phyloP scores from a whole-genome alignment of 1,139 yeast species.

The Kurtzmaniella quercitrusa region DNA sequence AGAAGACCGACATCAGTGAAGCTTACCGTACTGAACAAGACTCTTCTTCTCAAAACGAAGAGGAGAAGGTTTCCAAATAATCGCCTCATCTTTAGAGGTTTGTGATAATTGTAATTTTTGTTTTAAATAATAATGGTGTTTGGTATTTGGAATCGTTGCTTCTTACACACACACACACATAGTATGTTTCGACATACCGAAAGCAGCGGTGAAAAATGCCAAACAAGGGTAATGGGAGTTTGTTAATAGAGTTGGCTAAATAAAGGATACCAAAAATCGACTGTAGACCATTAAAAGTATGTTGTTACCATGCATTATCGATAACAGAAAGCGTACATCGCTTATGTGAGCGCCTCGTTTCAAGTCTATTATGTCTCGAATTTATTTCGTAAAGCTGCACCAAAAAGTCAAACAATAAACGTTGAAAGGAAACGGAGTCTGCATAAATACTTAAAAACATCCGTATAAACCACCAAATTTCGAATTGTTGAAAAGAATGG shows the following conservation, averaged over 20 bases:
- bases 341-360: too few species aligned
- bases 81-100: neutral
- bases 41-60: slow-evolving; percentile 2
- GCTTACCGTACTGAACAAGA: slow-evolving; percentile 12
- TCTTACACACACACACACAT: slow-evolving; percentile 5
- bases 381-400: too few species aligned
- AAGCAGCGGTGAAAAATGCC: neutral
- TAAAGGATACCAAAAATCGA: neutral
- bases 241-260: neutral
- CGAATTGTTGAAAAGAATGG: too few species aligned
- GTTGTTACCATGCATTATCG: too few species aligned
- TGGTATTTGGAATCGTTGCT: neutral
- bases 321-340: too few species aligned
- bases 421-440: too few species aligned
- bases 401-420: too few species aligned
- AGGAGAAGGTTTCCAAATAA: neutral
- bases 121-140: neutral
- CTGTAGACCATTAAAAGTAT: too few species aligned
- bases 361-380: too few species aligned
- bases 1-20: slow-evolving; percentile 19
- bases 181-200: neutral
- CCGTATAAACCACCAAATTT: too few species aligned
- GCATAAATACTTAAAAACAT: too few species aligned
- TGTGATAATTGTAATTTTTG: slow-evolving; percentile 2
- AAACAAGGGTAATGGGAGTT: neutral